A percentile compares a stretch with the other conserved stretches of the same genome.
phyloP scores from a whole-genome alignment of 1,284 basidiomycete species.

The Ustilago lituana region DNA sequence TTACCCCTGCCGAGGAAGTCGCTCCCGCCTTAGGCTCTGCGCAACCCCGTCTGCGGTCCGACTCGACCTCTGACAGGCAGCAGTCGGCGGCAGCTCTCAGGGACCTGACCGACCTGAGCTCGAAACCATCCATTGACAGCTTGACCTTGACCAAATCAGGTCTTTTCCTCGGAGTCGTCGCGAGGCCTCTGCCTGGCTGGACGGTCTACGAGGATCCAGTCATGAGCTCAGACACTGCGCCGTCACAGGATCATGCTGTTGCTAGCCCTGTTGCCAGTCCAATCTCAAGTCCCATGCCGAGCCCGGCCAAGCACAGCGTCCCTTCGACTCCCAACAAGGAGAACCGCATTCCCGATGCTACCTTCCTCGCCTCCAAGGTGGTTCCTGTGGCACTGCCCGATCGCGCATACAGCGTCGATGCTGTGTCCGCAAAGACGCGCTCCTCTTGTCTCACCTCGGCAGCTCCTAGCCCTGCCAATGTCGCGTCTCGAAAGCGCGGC shows the following conservation, averaged over 20 bases:
- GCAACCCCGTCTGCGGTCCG: constrained; percentile 12
- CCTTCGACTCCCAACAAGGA: constrained; percentile 45
- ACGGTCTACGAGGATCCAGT: constrained; percentile 31
- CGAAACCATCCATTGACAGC: constrained; percentile 8
- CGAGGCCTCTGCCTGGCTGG: constrained; percentile 31
- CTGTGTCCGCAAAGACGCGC: constrained; percentile 17
- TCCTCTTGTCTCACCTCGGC: constrained; percentile 18
- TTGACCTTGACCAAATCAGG: constrained; percentile 30
- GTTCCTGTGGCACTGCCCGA: constrained; percentile 31
- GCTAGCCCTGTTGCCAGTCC: neutral
- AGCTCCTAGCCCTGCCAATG: constrained; percentile 3
- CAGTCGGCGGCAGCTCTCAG: constrained; percentile 1
- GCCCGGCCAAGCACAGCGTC: neutral
- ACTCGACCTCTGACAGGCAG: constrained; percentile 24
- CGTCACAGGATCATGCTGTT: constrained; percentile 26
- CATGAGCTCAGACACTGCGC: constrained; percentile 22
- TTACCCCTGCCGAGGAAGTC: constrained; percentile 4
- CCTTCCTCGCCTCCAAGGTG: constrained; percentile 19
- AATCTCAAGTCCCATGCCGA: constrained; percentile 5
- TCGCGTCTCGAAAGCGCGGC: constrained; percentile 30
- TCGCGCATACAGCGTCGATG: constrained; percentile 30
- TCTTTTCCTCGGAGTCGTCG: constrained; percentile 35
- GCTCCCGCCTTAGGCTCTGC: neutral
- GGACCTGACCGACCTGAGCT: constrained; percentile 11
- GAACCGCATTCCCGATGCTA: constrained; percentile 27